phyloP scores from a whole-genome alignment of 2,329 filamentous ascomycete species.

The Triangularia setosa region DNA sequence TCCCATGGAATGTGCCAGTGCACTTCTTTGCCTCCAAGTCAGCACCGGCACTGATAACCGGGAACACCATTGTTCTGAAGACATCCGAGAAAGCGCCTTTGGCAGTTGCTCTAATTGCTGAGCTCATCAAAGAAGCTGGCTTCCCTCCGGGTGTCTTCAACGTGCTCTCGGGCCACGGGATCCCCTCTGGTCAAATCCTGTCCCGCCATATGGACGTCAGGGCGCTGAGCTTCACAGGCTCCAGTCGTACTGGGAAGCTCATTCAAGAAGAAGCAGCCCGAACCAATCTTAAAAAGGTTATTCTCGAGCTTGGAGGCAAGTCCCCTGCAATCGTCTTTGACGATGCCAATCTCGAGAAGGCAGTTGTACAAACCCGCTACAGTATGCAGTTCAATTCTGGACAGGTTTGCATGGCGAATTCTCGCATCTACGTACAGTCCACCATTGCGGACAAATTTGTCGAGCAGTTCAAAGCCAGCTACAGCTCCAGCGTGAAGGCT shows the following conservation, averaged over 20 bases:
- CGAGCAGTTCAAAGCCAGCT: conserved; percentile 48
- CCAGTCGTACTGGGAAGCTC: conserved; percentile 62
- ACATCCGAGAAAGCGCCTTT: conserved; percentile 52
- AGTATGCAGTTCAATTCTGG: conserved; percentile 52
- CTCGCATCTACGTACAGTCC: conserved; percentile 54
- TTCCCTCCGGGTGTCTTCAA: conserved; percentile 75
- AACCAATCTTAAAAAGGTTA: conserved; percentile 61
- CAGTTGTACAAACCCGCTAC: conserved; percentile 48
- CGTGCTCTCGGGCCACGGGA: conserved; percentile 66
- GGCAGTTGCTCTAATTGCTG: conserved; percentile 37
- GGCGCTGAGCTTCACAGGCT: conserved; percentile 75
- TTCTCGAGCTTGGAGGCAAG: conserved; percentile 66
- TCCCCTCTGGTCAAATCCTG: conserved; percentile 62
- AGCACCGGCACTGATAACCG: conserved; percentile 45
- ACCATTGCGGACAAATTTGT: conserved; percentile 54
- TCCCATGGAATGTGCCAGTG: conserved; percentile 54
- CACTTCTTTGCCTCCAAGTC: conserved; percentile 45
- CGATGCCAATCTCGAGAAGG: conserved; percentile 61
- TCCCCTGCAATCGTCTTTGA: conserved; percentile 61
- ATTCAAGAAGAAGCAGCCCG: conserved; percentile 69
- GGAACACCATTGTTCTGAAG: conserved; percentile 51
- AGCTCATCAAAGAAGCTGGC: conserved; percentile 64
- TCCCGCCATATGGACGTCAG: conserved; percentile 65
- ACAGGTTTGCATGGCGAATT: conserved; percentile 58
- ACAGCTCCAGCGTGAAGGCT: conserved; percentile 36